phyloP scores from a whole-genome alignment of 805 yeast genomes.

The Yamadazyma insecticola region DNA sequence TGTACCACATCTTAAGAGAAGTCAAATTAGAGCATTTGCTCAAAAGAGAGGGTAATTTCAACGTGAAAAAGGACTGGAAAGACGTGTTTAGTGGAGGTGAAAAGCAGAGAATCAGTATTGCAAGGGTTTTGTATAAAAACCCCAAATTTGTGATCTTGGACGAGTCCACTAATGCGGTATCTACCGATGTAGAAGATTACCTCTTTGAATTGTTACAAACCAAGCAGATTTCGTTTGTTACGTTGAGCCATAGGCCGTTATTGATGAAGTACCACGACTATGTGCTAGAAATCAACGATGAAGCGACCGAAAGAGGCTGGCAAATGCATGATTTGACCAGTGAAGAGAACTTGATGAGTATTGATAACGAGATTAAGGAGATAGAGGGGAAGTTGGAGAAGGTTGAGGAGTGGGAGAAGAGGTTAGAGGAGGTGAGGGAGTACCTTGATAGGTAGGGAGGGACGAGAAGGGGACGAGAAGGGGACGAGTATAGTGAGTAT shows the following conservation, averaged over 20 bases:
- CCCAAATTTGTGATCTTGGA: constrained; percentile 83
- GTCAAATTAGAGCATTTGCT: constrained; percentile 80
- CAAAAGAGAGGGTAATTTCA: constrained; percentile 57
- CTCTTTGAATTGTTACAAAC: constrained; percentile 70
- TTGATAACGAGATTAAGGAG: constrained; percentile 71
- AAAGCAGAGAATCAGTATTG: constrained; percentile 84
- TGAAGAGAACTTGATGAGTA: constrained; percentile 59
- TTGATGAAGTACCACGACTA: constrained; percentile 81
- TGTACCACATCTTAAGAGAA: constrained; percentile 62
- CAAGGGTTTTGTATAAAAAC: constrained; percentile 73
- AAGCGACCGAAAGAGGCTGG: constrained; percentile 50
- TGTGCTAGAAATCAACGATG: constrained; percentile 60
- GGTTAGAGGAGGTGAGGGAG: constrained; percentile 55
- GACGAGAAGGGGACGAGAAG: background rate
- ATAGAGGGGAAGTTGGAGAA: constrained; percentile 56
- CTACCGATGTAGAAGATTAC: constrained; percentile 84
- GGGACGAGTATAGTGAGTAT: background rate
- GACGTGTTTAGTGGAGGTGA: constrained; percentile 97
- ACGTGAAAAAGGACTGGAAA: constrained; percentile 69
- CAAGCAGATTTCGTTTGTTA: constrained; percentile 70
- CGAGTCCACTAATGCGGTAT: constrained; percentile 92
- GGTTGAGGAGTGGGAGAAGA: constrained; percentile 53
- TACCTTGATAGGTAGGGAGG: constrained; percentile 46
- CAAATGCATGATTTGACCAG: constrained; percentile 58
- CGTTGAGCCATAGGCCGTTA: constrained; percentile 79